Evolutionary conservation across 495 filamentous ascomycete species (phyloP).

Genomic region (Neurospora sp.): DNA sequence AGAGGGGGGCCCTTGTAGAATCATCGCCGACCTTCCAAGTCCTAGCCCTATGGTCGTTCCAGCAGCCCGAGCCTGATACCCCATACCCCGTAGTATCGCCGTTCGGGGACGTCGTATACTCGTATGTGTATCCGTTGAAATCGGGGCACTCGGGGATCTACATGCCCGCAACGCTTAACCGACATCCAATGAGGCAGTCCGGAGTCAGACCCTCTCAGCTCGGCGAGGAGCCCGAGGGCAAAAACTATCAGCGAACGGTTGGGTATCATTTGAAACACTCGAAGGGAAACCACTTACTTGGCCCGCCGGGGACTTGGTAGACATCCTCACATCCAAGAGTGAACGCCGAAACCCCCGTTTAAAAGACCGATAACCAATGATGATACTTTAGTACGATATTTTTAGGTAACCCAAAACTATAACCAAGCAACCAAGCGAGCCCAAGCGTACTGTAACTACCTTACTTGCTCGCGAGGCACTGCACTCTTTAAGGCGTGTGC

Average conservation of each 20-base stretch:
- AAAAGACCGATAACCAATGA: neutral
- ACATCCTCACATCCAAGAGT: neutral
- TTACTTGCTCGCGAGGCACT: neutral
- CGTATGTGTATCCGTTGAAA: too few species aligned
- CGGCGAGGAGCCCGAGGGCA: neutral
- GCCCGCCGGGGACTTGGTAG: neutral
- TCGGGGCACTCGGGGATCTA: too few species aligned
- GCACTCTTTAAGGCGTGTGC: neutral
- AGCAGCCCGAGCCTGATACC: too few species aligned
- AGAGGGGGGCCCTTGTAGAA: too few species aligned
- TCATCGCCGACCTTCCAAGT: too few species aligned
- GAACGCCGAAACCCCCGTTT: neutral
- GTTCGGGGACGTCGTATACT: too few species aligned
- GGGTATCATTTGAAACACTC: neutral
- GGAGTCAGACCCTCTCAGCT: neutral
- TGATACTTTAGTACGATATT: neutral
- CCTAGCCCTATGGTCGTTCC: too few species aligned
- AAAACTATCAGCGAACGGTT: neutral
- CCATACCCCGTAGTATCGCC: too few species aligned
- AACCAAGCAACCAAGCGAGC: neutral
- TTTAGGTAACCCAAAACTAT: neutral
- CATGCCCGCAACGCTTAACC: neutral
- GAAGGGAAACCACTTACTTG: neutral
- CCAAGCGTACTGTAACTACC: constrained; percentile 1
- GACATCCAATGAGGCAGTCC: neutral